Percentiles rank a stretch among this genome's conserved stretches.
These are phyloP conservation scores for Plasmopara muralis DNA, from an alignment of 352 stramenopile genomes.

Conservation along the genomic window DNA sequence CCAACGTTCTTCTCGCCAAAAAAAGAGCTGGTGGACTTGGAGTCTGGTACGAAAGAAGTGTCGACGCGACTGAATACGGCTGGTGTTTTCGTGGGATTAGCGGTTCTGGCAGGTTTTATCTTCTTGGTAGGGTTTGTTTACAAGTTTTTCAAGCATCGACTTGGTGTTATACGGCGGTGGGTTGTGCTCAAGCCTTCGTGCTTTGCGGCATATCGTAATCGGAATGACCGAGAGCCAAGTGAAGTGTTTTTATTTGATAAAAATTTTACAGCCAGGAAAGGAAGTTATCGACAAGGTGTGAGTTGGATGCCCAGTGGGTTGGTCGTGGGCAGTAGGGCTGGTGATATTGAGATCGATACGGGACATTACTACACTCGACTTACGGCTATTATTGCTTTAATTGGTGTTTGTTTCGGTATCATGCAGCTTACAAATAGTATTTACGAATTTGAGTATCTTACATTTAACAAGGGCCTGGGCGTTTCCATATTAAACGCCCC, in stretches of 20 bases:
- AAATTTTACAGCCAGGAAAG: conserved; percentile 67
- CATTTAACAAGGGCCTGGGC: conserved; percentile 23
- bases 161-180: conserved; percentile 81
- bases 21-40: conserved; percentile 43
- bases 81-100: conserved; percentile 51
- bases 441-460: conserved; percentile 53
- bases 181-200: conserved; percentile 83
- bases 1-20: conserved; percentile 59
- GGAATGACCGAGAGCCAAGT: conserved; percentile 66
- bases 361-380: conserved; percentile 82
- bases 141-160: conserved; percentile 83
- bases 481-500: conserved; percentile 23
- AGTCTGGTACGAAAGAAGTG: conserved; percentile 32
- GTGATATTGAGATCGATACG: conserved; percentile 81
- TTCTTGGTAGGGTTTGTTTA: conserved; percentile 78
- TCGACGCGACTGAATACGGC: conserved; percentile 41
- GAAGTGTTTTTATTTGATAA: conserved; percentile 86
- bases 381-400: conserved; percentile 54
- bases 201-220: conserved; percentile 74
- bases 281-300: conserved; percentile 75
- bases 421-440: conserved; percentile 49
- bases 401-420: conserved; percentile 60
- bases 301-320: conserved; percentile 86
- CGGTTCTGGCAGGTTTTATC: conserved; percentile 42
- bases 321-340: conserved; percentile 68